Evolutionary conservation across 2,329 filamentous ascomycete genomes (phyloP), one percentile per base, ranked within the genome.

Genomic region (Hirsutella rhossiliensis): DNA sequence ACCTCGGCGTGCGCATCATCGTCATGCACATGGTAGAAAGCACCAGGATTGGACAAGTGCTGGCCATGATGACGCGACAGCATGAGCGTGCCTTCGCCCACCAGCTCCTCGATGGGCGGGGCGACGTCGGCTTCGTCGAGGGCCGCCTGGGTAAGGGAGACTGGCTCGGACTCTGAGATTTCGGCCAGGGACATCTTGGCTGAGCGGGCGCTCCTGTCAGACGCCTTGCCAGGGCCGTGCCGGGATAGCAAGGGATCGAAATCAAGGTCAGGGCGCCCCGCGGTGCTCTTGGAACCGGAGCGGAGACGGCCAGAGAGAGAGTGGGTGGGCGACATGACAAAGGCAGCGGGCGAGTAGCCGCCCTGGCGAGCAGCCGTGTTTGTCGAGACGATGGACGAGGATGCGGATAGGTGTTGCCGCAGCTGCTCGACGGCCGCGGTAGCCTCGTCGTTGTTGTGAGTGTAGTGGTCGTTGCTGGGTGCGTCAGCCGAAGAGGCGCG

Each of bases 311-410:
- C 71, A 4, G 75, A 78, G 29, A 83, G 60, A 4, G 82, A 84
- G 31, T 77, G 71, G 38, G 68, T 73, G 1, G 82, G 81, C 37
- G 80, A 84, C 63, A 82, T 78, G 49, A 86, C 65, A 60, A 76
- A 84, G 18, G 71, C 81, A 32, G 68, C 76, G 2, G 82, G 80
- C 20, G 81, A 84, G 61, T 84, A 86, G 28, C 81, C 82, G 27
- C 82, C 81, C 57, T 76, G 73, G 41, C 82, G 72, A 12, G 82
- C 82, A 29, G 75, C 70, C 49, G 63, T 77, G 57, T 85, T 86
- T 31, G 80, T 73, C 44, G 83, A 81, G 42, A 85, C 70, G 47
- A 86, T 84, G n/a, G 82, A 84, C 50, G 67, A 63, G 27, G 69
- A 61, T 41, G 67, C 66, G 20, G 74, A 75, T 29, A 72, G 58